phyloP scores from a whole-genome alignment of 805 yeast species.

The Kuraishia ogatae region DNA sequence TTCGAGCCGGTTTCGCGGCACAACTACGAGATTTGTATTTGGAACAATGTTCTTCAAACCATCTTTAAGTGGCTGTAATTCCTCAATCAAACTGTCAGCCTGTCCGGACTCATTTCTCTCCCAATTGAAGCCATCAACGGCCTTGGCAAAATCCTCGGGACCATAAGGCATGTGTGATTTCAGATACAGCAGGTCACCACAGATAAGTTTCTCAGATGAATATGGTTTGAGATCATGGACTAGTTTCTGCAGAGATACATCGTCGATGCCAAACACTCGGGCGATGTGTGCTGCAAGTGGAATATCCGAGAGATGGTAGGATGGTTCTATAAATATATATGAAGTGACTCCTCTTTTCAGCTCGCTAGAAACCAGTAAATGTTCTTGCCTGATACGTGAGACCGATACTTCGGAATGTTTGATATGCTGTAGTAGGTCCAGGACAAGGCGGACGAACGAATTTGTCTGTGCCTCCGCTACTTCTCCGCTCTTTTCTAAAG shows the following conservation, averaged over 20 bases:
- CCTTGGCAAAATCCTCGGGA: constrained; percentile 34
- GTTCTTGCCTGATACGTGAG: background rate
- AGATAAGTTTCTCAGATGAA: constrained; percentile 6
- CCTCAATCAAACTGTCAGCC: constrained; percentile 40
- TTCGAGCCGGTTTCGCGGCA: constrained; percentile 7
- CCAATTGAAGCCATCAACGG: constrained; percentile 40
- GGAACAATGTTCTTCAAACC: background rate
- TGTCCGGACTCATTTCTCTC: constrained; percentile 39
- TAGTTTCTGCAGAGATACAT: constrained; percentile 44
- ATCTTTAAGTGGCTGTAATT: constrained; percentile 26
- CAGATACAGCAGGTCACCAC: background rate
- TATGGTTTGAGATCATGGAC: constrained; percentile 19
- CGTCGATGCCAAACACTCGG: constrained; percentile 40
- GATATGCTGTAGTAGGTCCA: background rate
- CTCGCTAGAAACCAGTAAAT: background rate
- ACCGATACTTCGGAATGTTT: background rate
- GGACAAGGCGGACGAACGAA: background rate
- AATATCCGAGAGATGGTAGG: constrained; percentile 47
- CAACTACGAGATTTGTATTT: constrained; percentile 21
- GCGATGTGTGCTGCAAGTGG: constrained; percentile 40
- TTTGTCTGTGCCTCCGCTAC: background rate
- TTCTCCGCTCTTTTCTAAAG: background rate
- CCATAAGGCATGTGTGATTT: background rate
- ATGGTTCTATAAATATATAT: constrained; percentile 33
- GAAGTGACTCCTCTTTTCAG: constrained; percentile 7